phyloP scores from a whole-genome alignment of 371 early-diverging fungal species.

The Nosema granulosis region DNA sequence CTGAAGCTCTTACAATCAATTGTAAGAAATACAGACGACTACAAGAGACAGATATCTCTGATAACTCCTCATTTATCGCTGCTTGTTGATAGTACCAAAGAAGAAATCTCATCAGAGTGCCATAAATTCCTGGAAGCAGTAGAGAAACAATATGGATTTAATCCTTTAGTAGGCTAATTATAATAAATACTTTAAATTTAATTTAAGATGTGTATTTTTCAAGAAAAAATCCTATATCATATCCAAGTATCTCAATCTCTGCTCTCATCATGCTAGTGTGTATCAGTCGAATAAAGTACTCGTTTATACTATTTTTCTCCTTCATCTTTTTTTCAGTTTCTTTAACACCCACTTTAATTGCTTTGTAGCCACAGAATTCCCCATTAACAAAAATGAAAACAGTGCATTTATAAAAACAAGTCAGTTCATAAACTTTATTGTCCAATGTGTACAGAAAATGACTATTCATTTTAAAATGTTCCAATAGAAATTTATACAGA shows the following conservation, averaged over 20 bases:
- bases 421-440: slow-evolving; percentile 49
- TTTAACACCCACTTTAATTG: slow-evolving; percentile 57
- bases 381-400: slow-evolving; percentile 16
- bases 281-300: slow-evolving; percentile 31
- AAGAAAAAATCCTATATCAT: slow-evolving; percentile 39
- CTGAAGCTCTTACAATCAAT: slow-evolving; percentile 17
- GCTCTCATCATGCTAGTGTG: slow-evolving; percentile 7
- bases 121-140: neutral
- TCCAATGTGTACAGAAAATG: slow-evolving; percentile 25
- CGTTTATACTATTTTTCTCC: slow-evolving; percentile 25
- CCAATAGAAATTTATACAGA: slow-evolving; percentile 54
- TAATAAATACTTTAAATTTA: too few relatives aligned
- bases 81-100: slow-evolving; percentile 22
- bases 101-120: slow-evolving; percentile 20
- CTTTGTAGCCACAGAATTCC: neutral
- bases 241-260: slow-evolving; percentile 10
- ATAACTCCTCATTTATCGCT: slow-evolving; percentile 27
- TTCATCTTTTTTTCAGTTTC: slow-evolving; percentile 28
- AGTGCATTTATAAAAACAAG: slow-evolving; percentile 49
- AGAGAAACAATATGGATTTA: neutral
- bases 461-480: slow-evolving; percentile 48
- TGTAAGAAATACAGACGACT: slow-evolving; percentile 16
- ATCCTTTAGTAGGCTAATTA: neutral
- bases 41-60: slow-evolving; percentile 16
- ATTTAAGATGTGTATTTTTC: slow-evolving; percentile 3